These are phyloP conservation scores for Nemania serpens DNA, from an alignment of 2,329 filamentous ascomycete genomes.

Conservation along the genomic window DNA sequence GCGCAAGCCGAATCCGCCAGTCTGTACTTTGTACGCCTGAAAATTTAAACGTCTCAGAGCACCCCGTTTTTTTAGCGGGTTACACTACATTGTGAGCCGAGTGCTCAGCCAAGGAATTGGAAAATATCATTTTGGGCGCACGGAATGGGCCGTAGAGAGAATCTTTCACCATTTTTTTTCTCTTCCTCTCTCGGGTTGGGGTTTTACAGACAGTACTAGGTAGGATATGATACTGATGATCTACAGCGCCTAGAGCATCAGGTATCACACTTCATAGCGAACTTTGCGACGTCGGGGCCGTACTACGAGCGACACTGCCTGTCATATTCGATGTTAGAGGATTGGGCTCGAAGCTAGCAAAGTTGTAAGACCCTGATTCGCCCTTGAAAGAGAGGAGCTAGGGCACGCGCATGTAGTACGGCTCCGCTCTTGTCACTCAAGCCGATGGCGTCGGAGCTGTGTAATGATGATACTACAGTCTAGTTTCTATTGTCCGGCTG, in stretches of 20 bases:
- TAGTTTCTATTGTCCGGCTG: no score
- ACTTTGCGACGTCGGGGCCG: neutral
- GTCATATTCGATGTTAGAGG: neutral
- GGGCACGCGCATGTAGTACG: neutral
- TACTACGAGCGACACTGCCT: no score
- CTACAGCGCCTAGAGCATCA: no score
- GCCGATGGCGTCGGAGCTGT: neutral
- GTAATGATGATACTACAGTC: no score
- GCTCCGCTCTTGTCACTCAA: neutral
- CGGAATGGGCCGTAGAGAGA: neutral
- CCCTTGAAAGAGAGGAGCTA: neutral
- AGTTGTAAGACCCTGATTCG: neutral
- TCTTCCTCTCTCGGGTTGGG: no score
- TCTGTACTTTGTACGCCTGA: neutral
- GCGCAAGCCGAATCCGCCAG: neutral
- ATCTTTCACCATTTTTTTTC: no score
- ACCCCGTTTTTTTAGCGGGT: neutral
- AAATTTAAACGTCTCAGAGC: neutral
- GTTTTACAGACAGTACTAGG: neutral
- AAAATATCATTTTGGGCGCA: neutral
- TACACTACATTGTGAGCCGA: neutral
- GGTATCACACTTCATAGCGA: neutral
- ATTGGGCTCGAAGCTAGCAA: neutral
- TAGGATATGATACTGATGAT: neutral
- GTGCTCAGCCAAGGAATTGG: neutral